These are phyloP conservation scores for Rhodotorula kratochvilovae DNA, from an alignment of 768 basidiomycete genomes.

Conservation along the genomic window DNA sequence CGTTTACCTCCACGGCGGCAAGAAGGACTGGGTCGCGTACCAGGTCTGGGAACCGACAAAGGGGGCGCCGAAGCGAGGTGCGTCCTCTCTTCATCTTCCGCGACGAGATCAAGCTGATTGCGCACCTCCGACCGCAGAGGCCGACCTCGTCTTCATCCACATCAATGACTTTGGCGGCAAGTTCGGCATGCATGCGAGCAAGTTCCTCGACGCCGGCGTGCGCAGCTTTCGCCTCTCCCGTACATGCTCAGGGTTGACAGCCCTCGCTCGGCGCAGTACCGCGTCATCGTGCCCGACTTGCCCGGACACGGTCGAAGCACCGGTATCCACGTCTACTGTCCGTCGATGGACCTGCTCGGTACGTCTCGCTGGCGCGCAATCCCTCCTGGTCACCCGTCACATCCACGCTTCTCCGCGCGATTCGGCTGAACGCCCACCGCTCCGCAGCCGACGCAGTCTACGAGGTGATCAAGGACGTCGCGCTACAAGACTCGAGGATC, in stretches of 20 bases:
- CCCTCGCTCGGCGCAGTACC: not conserved
- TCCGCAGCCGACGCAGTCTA: conserved; percentile 36
- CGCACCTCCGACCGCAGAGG: too few species aligned
- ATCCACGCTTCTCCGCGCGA: not conserved
- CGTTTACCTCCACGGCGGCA: not conserved
- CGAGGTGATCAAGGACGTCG: conserved; percentile 37
- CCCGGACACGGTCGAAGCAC: conserved; percentile 41
- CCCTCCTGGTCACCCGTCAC: too few species aligned
- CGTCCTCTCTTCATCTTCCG: not conserved
- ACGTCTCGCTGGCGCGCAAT: too few species aligned
- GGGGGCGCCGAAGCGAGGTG: conserved; percentile 4
- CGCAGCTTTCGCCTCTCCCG: not conserved
- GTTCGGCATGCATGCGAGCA: conserved; percentile 33
- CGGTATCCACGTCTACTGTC: conserved; percentile 36
- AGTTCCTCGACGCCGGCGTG: conserved; percentile 39
- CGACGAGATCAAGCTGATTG: too few species aligned
- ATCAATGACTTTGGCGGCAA: conserved; percentile 41
- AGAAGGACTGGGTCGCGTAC: conserved; percentile 35
- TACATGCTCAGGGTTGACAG: not conserved
- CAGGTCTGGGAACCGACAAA: conserved; percentile 39
- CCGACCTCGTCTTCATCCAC: conserved; percentile 39
- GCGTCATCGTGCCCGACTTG: conserved; percentile 36
- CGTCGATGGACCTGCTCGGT: conserved; percentile 31
- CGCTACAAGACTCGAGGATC: conserved; percentile 18
- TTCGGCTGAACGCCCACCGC: not conserved